Evolutionary conservation across 805 yeast species (phyloP).

Genomic region (Saccharomyces cerevisiae): DNA sequence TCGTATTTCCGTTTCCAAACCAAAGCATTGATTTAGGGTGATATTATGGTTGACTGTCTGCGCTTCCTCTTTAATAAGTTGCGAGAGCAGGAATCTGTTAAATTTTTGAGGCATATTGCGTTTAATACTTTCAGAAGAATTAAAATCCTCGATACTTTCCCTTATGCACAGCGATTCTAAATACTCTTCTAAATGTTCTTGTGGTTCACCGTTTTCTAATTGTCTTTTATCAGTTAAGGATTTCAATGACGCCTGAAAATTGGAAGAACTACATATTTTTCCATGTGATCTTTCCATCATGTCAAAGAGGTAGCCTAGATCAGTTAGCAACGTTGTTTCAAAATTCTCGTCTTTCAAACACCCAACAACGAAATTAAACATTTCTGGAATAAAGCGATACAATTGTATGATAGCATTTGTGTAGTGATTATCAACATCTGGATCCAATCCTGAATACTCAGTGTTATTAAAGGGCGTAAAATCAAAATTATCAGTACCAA

Average conservation of each 20-base stretch:
- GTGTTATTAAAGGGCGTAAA: conserved; percentile 78
- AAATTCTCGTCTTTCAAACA: conserved; percentile 49
- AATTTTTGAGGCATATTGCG: conserved; percentile 16
- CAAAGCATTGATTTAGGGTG: conserved; percentile 27
- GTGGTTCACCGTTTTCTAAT: not conserved
- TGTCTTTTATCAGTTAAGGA: conserved; percentile 26
- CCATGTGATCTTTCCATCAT: conserved; percentile 82
- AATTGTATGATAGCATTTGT: conserved; percentile 74
- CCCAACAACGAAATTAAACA: conserved; percentile 56
- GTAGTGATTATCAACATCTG: conserved; percentile 70
- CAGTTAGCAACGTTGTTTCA: conserved; percentile 48
- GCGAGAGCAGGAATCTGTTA: conserved; percentile 20
- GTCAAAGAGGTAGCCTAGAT: conserved; percentile 82
- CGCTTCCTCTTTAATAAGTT: conserved; percentile 23
- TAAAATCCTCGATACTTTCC: not conserved
- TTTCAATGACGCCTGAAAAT: conserved; percentile 53
- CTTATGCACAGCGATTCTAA: not conserved
- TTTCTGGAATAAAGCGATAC: conserved; percentile 64
- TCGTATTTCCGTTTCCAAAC: conserved; percentile 21
- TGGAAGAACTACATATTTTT: conserved; percentile 70
- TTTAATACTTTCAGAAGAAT: not conserved
- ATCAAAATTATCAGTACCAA: conserved; percentile 92
- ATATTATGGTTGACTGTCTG: conserved; percentile 16
- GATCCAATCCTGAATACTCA: conserved; percentile 73
- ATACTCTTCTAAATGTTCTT: not conserved